Evolutionary conservation across 768 basidiomycete species (phyloP).

Genomic region (Hortiboletus flavorubellus): DNA sequence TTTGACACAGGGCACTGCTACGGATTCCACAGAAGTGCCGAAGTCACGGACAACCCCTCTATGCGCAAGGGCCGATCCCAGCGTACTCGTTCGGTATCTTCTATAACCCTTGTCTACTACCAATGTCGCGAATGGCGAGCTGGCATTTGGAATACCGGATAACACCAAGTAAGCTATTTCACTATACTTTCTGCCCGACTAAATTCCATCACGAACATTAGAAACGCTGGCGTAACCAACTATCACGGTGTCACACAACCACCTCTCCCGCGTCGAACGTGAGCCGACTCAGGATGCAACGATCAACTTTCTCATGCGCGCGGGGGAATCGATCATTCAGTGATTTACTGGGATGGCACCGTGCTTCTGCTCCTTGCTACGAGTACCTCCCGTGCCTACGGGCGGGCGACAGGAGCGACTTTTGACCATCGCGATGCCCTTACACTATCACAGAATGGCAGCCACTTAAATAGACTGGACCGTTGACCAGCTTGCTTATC

Average conservation of each 20-base stretch:
- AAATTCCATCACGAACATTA: slow-evolving; percentile 5
- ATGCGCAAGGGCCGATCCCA: slow-evolving; percentile 41
- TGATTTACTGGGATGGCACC: slow-evolving; percentile 33
- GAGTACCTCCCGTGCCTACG: slow-evolving; percentile 56
- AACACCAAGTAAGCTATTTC: slow-evolving; percentile 34
- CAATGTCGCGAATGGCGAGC: slow-evolving; percentile 46
- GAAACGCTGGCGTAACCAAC: slow-evolving; percentile 34
- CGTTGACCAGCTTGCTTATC: slow-evolving; percentile 50
- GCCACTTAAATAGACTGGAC: slow-evolving; percentile 27
- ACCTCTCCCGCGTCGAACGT: slow-evolving; percentile 43
- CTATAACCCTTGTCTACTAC: slow-evolving; percentile 44
- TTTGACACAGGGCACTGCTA: slow-evolving; percentile 45
- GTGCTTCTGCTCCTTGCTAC: slow-evolving; percentile 48
- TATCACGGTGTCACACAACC: slow-evolving; percentile 36
- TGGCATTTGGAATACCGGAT: slow-evolving; percentile 55
- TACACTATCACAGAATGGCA: not conserved
- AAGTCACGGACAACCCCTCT: slow-evolving; percentile 58
- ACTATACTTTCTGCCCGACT: not conserved
- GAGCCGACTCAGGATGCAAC: slow-evolving; percentile 1
- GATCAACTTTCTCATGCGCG: not conserved
- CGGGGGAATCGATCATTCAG: slow-evolving; percentile 42
- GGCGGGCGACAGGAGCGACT: slow-evolving; percentile 49
- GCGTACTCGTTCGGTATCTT: slow-evolving; percentile 49
- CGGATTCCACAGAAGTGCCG: slow-evolving; percentile 37
- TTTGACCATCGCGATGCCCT: slow-evolving; percentile 42